A percentile compares a stretch with the other conserved stretches of the same genome.
Evolutionary conservation across 768 basidiomycete species (phyloP).

Genomic region (Rhizopogon roseolus): DNA sequence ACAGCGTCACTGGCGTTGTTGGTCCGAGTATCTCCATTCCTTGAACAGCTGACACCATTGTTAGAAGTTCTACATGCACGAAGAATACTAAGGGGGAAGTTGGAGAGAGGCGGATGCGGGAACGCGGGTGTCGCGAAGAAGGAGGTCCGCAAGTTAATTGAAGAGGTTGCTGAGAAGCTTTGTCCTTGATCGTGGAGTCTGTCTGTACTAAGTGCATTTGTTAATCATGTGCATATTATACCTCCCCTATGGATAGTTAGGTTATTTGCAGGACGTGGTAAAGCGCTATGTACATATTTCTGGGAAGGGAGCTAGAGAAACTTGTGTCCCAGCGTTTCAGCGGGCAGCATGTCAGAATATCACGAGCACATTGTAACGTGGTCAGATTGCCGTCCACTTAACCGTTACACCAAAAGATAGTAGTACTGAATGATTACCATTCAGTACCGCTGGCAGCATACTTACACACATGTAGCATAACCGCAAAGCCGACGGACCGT

Average conservation of each 20-base stretch:
- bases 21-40: constrained; percentile 69
- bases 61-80: constrained; percentile 68
- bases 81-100: constrained; percentile 50
- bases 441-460: too few relatives aligned
- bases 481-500: constrained; percentile 5
- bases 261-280: not conserved
- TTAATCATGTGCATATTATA: too few relatives aligned
- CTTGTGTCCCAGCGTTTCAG: not conserved
- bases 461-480: not conserved
- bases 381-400: too few relatives aligned
- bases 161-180: constrained; percentile 52
- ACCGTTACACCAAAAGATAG: too few relatives aligned
- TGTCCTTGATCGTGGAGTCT: constrained; percentile 19
- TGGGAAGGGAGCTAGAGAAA: not conserved
- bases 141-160: constrained; percentile 59
- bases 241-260: not conserved
- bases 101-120: constrained; percentile 46
- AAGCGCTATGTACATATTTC: not conserved
- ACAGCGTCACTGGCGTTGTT: constrained; percentile 74
- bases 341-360: not conserved
- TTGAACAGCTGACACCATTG: constrained; percentile 51
- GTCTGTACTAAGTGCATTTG: not conserved
- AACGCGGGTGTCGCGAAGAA: constrained; percentile 53
- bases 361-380: too few relatives aligned
- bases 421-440: too few relatives aligned